A percentile compares a stretch with the other conserved stretches of the same genome.
Conservation (phyloP, 2,329 filamentous ascomycete genomes). For the Pyrenophora seminiperda region DNA sequence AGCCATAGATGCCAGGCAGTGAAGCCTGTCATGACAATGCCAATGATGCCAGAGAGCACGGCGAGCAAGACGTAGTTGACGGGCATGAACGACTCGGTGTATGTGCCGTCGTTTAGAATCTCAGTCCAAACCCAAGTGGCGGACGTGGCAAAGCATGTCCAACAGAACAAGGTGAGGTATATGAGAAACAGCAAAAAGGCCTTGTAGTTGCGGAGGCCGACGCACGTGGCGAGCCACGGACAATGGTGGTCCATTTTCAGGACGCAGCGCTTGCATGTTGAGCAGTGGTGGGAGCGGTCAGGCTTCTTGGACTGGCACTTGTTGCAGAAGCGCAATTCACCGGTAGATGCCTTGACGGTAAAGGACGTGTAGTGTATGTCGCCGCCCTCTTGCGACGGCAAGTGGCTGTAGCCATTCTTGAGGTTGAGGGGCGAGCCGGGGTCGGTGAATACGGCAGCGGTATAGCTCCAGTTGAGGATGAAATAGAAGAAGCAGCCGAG, state of each 20-base stretch:
- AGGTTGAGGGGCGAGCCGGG: constrained; percentile 70
- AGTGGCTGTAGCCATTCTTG: constrained; percentile 71
- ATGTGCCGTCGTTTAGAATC: constrained; percentile 71
- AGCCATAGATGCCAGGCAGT: constrained; percentile 90
- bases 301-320: constrained; percentile 96
- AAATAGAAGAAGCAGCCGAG: constrained; percentile 74
- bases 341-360: constrained; percentile 85
- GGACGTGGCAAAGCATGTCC: constrained; percentile 77
- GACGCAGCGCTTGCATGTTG: constrained; percentile 89
- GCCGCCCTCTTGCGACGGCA: constrained; percentile 72
- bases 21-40: constrained; percentile 85
- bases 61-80: constrained; percentile 89
- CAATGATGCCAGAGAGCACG: constrained; percentile 88
- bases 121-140: constrained; percentile 84
- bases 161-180: constrained; percentile 86
- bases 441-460: constrained; percentile 87
- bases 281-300: constrained; percentile 95
- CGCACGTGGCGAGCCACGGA: constrained; percentile 95
- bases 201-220: constrained; percentile 94
- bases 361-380: constrained; percentile 69
- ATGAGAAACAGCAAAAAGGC: constrained; percentile 89
- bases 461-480: constrained; percentile 87
- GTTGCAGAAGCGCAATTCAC: constrained; percentile 89
- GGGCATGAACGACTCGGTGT: constrained; percentile 77
- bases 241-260: constrained; percentile 99